Percentiles rank a stretch among this genome's conserved stretches.
These are phyloP conservation scores for Cercospora nicotianae DNA, from an alignment of 2,329 filamentous ascomycete species.

Conservation along the genomic window DNA sequence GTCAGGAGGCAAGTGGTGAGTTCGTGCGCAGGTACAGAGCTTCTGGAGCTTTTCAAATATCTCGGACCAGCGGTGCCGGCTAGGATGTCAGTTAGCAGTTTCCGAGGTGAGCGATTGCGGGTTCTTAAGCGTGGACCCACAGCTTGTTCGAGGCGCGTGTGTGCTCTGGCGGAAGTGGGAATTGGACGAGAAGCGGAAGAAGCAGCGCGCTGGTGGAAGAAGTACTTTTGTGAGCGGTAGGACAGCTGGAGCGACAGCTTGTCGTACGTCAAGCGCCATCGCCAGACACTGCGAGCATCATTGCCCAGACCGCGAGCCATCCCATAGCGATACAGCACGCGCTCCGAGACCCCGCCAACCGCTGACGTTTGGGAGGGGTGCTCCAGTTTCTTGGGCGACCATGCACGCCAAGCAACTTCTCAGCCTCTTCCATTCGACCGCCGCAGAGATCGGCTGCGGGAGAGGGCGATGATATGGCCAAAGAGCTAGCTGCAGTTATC, in stretches of 20 bases:
- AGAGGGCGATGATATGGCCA: not conserved
- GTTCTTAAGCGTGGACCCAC: conserved; percentile 15
- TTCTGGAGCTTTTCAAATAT: conserved; percentile 10
- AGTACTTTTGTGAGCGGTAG: not conserved
- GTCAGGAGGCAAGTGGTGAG: not conserved
- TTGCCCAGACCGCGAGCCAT: not conserved
- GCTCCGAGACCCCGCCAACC: conserved; percentile 11
- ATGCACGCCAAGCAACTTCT: not conserved
- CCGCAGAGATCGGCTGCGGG: not conserved
- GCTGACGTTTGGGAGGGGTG: conserved; percentile 13
- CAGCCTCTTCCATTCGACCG: conserved; percentile 15
- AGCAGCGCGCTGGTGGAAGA: conserved; percentile 1
- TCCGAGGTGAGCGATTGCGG: conserved; percentile 11
- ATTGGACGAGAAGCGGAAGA: not conserved
- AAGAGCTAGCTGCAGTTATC: not conserved
- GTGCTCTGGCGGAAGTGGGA: not conserved
- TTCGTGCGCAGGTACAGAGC: conserved; percentile 11
- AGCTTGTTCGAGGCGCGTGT: not conserved
- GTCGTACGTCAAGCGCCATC: conserved; percentile 16
- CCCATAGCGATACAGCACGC: not conserved
- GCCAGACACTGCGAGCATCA: conserved; percentile 14
- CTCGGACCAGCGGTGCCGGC: conserved; percentile 20
- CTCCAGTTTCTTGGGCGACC: not conserved
- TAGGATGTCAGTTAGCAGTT: conserved; percentile 13
- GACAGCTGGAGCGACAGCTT: not conserved